Percentiles rank a stretch among this genome's conserved stretches.
phyloP scores from a whole-genome alignment of 1,139 yeast species.

The Yamadazyma friedrichii region DNA sequence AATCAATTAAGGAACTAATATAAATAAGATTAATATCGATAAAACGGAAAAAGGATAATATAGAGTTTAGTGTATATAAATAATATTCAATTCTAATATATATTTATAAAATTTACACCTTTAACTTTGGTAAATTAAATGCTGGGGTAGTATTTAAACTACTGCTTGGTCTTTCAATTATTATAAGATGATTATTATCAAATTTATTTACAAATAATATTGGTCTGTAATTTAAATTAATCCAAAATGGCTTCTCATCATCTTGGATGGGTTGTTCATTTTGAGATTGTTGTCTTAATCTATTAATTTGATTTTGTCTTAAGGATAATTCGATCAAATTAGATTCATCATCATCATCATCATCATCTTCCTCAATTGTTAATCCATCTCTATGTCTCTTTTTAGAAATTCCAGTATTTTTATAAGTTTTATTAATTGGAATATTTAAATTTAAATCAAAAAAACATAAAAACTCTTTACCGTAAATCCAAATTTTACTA shows the following conservation, averaged over 20 bases:
- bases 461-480: slow-evolving; percentile 79
- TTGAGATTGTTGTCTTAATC: slow-evolving; percentile 27
- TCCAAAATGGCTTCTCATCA: slow-evolving; percentile 58
- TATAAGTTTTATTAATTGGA: slow-evolving; percentile 39
- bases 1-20: neutral
- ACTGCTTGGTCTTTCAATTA: slow-evolving; percentile 75
- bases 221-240: slow-evolving; percentile 76
- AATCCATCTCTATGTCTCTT: slow-evolving; percentile 68
- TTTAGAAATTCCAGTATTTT: slow-evolving; percentile 28
- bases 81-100: neutral
- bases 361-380: slow-evolving; percentile 39
- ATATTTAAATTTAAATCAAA: slow-evolving; percentile 66
- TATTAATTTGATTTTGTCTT: slow-evolving; percentile 31
- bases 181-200: slow-evolving; percentile 57
- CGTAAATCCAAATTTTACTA: slow-evolving; percentile 72
- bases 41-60: neutral
- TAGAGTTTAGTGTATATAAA: neutral
- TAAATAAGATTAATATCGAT: too few species aligned
- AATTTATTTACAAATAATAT: slow-evolving; percentile 59
- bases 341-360: slow-evolving; percentile 30
- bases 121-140: slow-evolving; percentile 68
- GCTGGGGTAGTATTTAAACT: slow-evolving; percentile 66
- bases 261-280: slow-evolving; percentile 21
- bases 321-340: slow-evolving; percentile 32
- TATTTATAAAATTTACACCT: slow-evolving; percentile 31